Conservation (phyloP, 768 basidiomycete genomes). For the Leucocoprinus sp. region DNA sequence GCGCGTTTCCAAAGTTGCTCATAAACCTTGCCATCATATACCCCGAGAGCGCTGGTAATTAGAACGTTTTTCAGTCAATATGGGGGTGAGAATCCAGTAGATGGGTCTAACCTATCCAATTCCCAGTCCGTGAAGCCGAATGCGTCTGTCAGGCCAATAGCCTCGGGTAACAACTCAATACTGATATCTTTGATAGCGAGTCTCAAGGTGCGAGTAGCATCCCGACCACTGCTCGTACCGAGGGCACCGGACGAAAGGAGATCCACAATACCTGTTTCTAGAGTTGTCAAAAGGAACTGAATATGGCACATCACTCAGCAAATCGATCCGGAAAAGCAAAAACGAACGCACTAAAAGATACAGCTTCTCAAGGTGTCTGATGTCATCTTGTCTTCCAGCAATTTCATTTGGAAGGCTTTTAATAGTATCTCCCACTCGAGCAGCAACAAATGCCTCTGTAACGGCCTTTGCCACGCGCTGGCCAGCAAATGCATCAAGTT, state of each 20-base stretch:
- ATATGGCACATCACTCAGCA: background rate
- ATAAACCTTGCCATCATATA: slow-evolving; percentile 57
- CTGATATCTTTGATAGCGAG: slow-evolving; percentile 42
- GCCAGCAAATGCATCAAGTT: slow-evolving; percentile 47
- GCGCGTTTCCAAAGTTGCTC: slow-evolving; percentile 56
- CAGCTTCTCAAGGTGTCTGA: slow-evolving; percentile 25
- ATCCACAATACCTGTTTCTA: slow-evolving; percentile 49
- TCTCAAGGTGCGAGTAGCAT: slow-evolving; percentile 43
- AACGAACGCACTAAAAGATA: slow-evolving; percentile 34
- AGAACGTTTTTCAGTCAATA: background rate
- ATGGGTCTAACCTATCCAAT: slow-evolving; percentile 40
- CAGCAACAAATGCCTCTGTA: slow-evolving; percentile 62
- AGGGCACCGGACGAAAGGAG: slow-evolving; percentile 50
- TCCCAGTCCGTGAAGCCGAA: slow-evolving; percentile 75
- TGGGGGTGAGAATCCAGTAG: background rate
- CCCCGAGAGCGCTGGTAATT: slow-evolving; percentile 46
- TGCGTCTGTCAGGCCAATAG: slow-evolving; percentile 61
- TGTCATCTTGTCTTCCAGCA: slow-evolving; percentile 18
- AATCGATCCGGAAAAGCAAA: background rate
- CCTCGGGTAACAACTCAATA: slow-evolving; percentile 48
- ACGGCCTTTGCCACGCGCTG: slow-evolving; percentile 55
- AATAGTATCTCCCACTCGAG: slow-evolving; percentile 43
- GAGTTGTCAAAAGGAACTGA: slow-evolving; percentile 53
- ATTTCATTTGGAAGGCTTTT: slow-evolving; percentile 18
- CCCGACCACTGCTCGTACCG: slow-evolving; percentile 17